Evolutionary conservation across 331 rosid species (phyloP).

Genomic region (Malus hybrid): DNA sequence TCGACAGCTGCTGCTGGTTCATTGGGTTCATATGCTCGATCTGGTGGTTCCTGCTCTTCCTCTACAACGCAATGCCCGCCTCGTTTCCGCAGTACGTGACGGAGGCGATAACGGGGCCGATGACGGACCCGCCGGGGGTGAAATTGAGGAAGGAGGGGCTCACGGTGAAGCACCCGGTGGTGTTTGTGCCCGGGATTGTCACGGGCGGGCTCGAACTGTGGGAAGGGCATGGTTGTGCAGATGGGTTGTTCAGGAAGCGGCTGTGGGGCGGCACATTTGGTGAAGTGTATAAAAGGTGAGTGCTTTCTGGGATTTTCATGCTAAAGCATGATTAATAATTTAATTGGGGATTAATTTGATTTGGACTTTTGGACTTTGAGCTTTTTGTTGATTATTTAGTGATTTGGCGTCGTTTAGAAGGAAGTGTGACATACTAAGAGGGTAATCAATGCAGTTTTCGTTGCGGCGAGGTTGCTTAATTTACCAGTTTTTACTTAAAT

Average conservation of each 20-base stretch:
- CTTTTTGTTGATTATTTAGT: not conserved
- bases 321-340: not conserved
- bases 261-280: slow-evolving; percentile 96
- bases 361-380: not conserved
- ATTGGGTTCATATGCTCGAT: slow-evolving; percentile 58
- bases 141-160: slow-evolving; percentile 82
- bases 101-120: slow-evolving; percentile 83
- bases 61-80: slow-evolving; percentile 85
- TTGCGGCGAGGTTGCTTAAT: not conserved
- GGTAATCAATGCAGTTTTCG: not conserved
- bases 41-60: slow-evolving; percentile 79
- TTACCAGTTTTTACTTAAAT: not conserved
- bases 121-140: slow-evolving; percentile 85
- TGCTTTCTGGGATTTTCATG: not conserved
- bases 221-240: slow-evolving; percentile 87
- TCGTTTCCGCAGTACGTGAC: slow-evolving; percentile 85
- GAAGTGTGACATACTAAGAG: not conserved
- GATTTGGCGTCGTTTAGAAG: not conserved
- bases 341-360: not conserved
- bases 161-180: slow-evolving; percentile 74
- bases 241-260: slow-evolving; percentile 81
- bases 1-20: slow-evolving; percentile 81
- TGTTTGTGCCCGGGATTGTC: slow-evolving; percentile 92
- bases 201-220: slow-evolving; percentile 88
- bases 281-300: slow-evolving; percentile 77